Base-by-base conservation (phyloP, 2,329 filamentous ascomycete genomes). In the Kalaharituber pfeilii region DNA sequence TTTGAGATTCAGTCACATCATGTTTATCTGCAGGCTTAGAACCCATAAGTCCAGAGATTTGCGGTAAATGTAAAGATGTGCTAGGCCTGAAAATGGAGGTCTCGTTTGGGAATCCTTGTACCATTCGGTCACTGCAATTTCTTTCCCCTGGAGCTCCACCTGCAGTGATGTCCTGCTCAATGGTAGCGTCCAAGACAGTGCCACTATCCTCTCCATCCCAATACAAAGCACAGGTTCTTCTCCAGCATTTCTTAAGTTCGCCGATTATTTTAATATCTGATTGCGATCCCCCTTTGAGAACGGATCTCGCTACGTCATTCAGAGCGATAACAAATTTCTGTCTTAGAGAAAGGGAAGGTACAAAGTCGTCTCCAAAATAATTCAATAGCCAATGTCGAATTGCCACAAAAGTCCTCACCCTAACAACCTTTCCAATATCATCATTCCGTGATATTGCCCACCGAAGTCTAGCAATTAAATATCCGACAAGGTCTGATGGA, bases 241-340 rank as follows among this genome's bases (percentile, higher is more conserved):
- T 81, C 91, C 91, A 98, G 66, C 91, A 96, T 66, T 94, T 93
- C 68, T 98, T 98, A 58, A 98, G 72, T 68, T 98, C 91, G 27
- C 83, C 80, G 30, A 98, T 74, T 60, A 96, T 94, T 68, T 95
- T 95, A 56, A 94, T 68, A 63, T 82, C 79, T 49, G 78, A 80
- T 52, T 71, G 73, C 29, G 77, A 75, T 44, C 73, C 71, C 59
- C 73, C 72, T 52, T 69, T 66, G 52, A 76, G 71, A 49, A 69
- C 67, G 53, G 74, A 69, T 27, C 67, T 65, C 54, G 77, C 75
- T 53, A 82, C 66, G 24, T 67, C 66, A 49, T 64, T 64, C 22
- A 64, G 50, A 25, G 57, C 49, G 24, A 50, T 58, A 5, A 56
- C 56, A 57, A 64, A 64, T 36, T 63, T 58, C 51, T 63, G 56